Evolutionary conservation across 768 basidiomycete species (phyloP), one percentile per base, ranked within the genome.

Genomic region (Mycena chlorophos): DNA sequence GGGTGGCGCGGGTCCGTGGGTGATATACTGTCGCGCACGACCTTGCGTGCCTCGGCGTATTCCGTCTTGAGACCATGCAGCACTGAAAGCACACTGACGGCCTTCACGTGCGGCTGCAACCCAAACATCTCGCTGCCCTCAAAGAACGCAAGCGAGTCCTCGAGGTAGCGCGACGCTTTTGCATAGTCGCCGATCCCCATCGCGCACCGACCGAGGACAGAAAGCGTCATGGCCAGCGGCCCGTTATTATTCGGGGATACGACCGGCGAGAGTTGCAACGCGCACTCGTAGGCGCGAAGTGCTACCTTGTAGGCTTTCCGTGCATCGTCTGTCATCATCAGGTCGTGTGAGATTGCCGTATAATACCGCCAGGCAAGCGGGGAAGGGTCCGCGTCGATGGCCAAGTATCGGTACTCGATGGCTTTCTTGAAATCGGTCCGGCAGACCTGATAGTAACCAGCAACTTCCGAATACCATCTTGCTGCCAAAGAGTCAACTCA

Each of bases 41-140:
- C 23, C 6, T 26, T 5, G 26, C 49, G 49, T 5, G 55, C 48
- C 17, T 50, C 55, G 3, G 16, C 23, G 25, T 56, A 56, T 19
- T 56, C 49, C 2, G 49, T 56, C 50, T 56, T 51, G 16, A 56
- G 43, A 2, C 37, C 8, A 29, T 56, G 49, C 22, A 56, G 16
- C 37, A 51, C 55, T 2, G 55, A 42, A 20, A 40, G 14, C 13
- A 30, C 22, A 20, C 38, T 55, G 14, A 51, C 19, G 2, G 31
- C 49, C 31, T 51, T 34, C 40, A 42, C 13, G 12, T 51, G 40
- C 23, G 45, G 23, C 25, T 46, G 45, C 45, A 46, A 25, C 23
- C 45, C 45, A 5, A 6, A 5, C 23, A 46, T 5, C 25, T 46
- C 14, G 45, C 45, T 46, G 22, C 45, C 45, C 45, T 6, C 23